Evolutionary conservation across 495 filamentous ascomycete genomes (phyloP).

Genomic region (Penicillium roqueforti): DNA sequence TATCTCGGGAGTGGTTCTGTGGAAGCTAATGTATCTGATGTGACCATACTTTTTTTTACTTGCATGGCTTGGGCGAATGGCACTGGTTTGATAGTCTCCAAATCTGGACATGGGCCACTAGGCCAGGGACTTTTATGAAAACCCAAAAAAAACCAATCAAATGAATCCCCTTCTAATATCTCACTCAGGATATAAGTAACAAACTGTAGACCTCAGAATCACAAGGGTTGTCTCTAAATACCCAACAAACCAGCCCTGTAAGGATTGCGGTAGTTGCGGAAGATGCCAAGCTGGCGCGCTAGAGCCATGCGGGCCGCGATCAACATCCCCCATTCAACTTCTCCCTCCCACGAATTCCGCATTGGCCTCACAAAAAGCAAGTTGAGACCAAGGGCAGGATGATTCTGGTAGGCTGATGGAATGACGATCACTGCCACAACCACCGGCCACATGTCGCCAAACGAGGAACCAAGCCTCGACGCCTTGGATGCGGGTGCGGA

Average conservation of each 20-base stretch:
- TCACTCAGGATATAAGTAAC: neutral
- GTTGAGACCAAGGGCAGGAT: constrained; percentile 27
- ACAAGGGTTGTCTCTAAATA: no score
- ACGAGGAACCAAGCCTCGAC: constrained; percentile 35
- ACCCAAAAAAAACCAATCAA: neutral
- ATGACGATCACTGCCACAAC: constrained; percentile 37
- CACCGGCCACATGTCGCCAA: constrained; percentile 39
- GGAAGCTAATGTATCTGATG: constrained; percentile 13
- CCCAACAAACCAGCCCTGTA: neutral
- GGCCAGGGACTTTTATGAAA: constrained; percentile 22
- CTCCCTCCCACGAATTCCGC: constrained; percentile 7
- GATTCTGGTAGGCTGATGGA: constrained; percentile 36
- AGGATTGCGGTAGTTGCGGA: constrained; percentile 14
- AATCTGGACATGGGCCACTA: constrained; percentile 25
- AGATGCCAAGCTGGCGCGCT: constrained; percentile 27
- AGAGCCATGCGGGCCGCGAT: constrained; percentile 19
- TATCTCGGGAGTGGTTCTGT: neutral
- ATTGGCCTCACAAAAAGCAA: constrained; percentile 21
- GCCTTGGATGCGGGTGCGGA: constrained; percentile 43
- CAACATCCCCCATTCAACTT: constrained; percentile 7
- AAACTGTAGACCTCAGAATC: neutral
- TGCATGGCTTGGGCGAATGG: constrained; percentile 45
- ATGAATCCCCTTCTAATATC: neutral
- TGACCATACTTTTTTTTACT: constrained; percentile 12
- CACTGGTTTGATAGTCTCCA: constrained; percentile 18